Base-by-base conservation (phyloP, 2,329 filamentous ascomycete species). In the Sphaerostilbella broomeana region DNA sequence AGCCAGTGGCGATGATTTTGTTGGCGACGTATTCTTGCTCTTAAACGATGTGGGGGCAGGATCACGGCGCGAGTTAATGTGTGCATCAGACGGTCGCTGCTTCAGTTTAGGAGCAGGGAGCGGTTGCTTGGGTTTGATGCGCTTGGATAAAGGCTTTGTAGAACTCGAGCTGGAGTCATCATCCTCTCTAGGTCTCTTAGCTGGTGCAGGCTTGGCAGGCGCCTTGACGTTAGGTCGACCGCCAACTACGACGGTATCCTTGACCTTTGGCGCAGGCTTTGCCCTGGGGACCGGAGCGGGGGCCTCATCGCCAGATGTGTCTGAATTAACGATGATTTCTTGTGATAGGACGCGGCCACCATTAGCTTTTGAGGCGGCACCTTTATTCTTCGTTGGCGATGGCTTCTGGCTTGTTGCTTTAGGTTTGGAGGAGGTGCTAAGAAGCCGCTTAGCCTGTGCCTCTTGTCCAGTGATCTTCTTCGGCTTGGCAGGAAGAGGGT, bases 1-100 rank as follows among this genome's bases (percentile, higher is more conserved):
- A n/a, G 77, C 77, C 13, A 81, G 62, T 4, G 77, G 78, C 8
- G 78, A 81, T 3, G 78, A 81, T 54, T 81, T 81, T 35, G 67
- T 65, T 0, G 75, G 76, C 6, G 75, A 79, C 0, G 70, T 79
- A 45, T 69, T 63, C 57, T 75, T 75, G 53, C 61, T 64, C 54
- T 67, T 72, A 32, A 62, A 57, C 1, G 68, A 67, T 5, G 69
- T 65, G 2, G 63, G 63, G 18, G 49, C 56, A 7, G 44, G 50
- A 11, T 44, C 54, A 20, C 59, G 60, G 27, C 69, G 67, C 13
- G 70, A 40, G 42, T 65, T 65, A 42, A 70, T 68, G 47, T 65
- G 71, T 18, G 62, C 61, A 35, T 77, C 70, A 0, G 72, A 69
- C 8, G 64, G 58, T 13, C 69, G 68, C 35, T 69, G 65, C 53